Evolutionary conservation across 371 early-diverging fungal genomes (phyloP), one percentile per base, ranked within the genome.

Genomic region (Mortierella sp.): DNA sequence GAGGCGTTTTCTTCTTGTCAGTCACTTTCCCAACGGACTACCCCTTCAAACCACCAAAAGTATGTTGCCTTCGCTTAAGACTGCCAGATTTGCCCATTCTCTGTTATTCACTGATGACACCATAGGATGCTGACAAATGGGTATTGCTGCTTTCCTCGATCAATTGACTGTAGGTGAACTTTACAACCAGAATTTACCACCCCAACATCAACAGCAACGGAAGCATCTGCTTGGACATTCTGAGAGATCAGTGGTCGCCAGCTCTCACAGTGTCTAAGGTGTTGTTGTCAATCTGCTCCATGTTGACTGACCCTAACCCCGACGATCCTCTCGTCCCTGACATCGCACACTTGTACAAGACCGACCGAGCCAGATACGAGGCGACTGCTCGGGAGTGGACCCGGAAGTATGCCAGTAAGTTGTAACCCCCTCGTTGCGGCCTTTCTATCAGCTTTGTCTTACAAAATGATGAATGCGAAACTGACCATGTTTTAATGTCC

Each of bases 161-260:
- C 34, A 10, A 27, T 51, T 21, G 43, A 21, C 19, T 51, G 7
- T 77, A 91, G 89, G 90, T 99, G 67, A 94, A 88, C 84, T 99
- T 99, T 84, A 92, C 95, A 55, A 98, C 99, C 54, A 86, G 94
- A 63, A 98, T 99, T 67, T 99, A 97, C 78, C 99, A 99, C 85
- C 98, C 99, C 57, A 99, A 99, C 86, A 98, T 99, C 85, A 99
- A 99, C 89, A 91, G 92, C 78, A 98, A 97, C 79, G 99, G 99
- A 57, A 91, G 92, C 71, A 99, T 99, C 69, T 99, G 99, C 82
- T 85, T 99, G 83, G 98, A 98, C 81, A 98, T 99, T 74, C 87
- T 99, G 81, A 93, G 91, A 78, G 99, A 99, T 78, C 98, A 98
- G 77, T 99, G 99, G 99, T 96, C 97, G 52, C 99, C 99, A 61